phyloP scores from a whole-genome alignment of 345 rosid genomes.

The Lepidium aucheri region DNA sequence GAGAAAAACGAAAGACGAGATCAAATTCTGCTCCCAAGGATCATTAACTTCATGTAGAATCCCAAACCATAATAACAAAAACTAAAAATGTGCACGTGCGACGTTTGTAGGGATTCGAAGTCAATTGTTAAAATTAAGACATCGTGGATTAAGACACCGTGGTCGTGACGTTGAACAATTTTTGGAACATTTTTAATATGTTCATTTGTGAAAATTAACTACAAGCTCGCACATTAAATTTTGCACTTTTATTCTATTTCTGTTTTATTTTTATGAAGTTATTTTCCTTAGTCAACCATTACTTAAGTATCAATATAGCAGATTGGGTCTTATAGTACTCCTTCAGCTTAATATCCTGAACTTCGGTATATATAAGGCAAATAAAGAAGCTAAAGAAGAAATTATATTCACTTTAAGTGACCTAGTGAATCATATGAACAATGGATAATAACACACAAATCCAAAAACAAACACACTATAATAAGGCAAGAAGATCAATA shows the following conservation, averaged over 20 bases:
- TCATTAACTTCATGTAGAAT: constrained; percentile 19
- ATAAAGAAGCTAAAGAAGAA: too few relatives aligned
- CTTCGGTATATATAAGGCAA: too few relatives aligned
- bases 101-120: constrained; percentile 5
- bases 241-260: not conserved
- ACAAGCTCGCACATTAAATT: not conserved
- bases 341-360: too few relatives aligned
- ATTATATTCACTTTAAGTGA: not conserved
- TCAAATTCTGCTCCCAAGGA: constrained; percentile 1
- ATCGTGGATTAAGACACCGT: constrained; percentile 72
- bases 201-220: not conserved
- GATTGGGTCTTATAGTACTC: too few relatives aligned
- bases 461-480: not conserved
- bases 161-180: constrained; percentile 72
- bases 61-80: not conserved
- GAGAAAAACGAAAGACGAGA: not conserved
- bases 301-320: too few relatives aligned
- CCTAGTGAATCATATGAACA: not conserved
- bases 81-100: constrained; percentile 7
- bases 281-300: too few relatives aligned
- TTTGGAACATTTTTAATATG: constrained; percentile 28
- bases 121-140: constrained; percentile 33
- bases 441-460: not conserved
- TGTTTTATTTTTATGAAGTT: too few relatives aligned
- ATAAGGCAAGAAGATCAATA: not conserved